Base-by-base conservation (phyloP, 1,284 basidiomycete genomes). In the Tetrapyrgos nigripes region DNA sequence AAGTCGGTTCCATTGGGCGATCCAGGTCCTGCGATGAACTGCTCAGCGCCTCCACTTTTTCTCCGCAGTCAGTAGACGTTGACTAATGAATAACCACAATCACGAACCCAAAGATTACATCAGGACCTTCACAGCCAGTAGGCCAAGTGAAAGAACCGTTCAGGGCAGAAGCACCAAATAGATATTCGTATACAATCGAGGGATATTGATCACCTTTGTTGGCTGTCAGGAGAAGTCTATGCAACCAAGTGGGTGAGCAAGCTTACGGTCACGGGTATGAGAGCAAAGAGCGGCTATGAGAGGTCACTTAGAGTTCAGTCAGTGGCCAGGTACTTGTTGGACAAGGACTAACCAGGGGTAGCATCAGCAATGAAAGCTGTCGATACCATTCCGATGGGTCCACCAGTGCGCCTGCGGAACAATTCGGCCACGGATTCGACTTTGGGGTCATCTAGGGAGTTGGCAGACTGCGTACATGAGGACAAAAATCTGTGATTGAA, bases 381-480 rank as follows among this genome's bases (percentile, higher is more conserved):
- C 1, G 77, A 77, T 1, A 79, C 77, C 51, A 79, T 77, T 35
- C 77, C 77, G 50, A 79, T 62, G 2, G 76, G 70, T 14, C 77
- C 77, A 55, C 75, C 73, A 40, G 66, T 71, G 27, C 66, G 62
- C 13, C 77, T 65, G 19, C 73, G 70, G 73, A 79, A 79, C 21
- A 79, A 62, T 58, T 79, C 75, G 14, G 74, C 76, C 35, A 79
- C 75, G n/a, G 76, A 77, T 63, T 78, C 77, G n/a, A 78, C 60
- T 56, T 79, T 79, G 5, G 77, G 74, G 54, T 78, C 76, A 54
- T 78, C 76, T 54, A 77, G 71, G 9, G 72, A 70, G 53, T 75
- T 72, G 26, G 67, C 60, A 35, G 76, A 78, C 77, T 79, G 51
- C 19, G 14, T 43, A 19, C 10, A 46, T 17, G n/a, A n/a, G n/a